phyloP scores from a whole-genome alignment of 108 stramenopile genomes.

The Hondaea fermentalgiana region DNA sequence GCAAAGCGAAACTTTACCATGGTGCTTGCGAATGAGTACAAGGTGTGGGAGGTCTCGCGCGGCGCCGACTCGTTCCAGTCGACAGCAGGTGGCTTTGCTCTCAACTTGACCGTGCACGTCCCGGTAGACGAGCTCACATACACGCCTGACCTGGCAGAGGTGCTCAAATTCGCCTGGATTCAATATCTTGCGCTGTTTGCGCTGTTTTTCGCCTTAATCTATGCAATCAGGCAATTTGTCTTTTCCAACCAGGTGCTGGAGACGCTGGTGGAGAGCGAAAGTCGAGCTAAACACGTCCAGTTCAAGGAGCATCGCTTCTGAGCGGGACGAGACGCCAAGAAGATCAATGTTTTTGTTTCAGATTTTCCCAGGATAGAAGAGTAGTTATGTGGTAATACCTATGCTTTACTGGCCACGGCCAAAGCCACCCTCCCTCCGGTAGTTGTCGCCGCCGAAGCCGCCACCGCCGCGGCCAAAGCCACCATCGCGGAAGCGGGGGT shows the following conservation, averaged over 20 bases:
- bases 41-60: background rate
- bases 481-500: background rate
- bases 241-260: background rate
- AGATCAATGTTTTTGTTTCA: background rate
- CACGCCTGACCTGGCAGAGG: background rate
- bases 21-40: background rate
- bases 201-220: background rate
- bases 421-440: slow-evolving; percentile 11
- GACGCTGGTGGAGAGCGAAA: background rate
- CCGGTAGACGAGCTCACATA: background rate
- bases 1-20: slow-evolving; percentile 11
- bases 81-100: background rate
- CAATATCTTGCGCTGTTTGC: background rate
- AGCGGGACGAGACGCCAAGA: background rate
- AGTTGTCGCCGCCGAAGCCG: slow-evolving; percentile 29
- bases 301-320: background rate
- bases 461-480: slow-evolving; percentile 45
- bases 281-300: background rate
- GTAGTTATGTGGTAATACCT: background rate
- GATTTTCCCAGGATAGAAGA: background rate
- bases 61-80: background rate
- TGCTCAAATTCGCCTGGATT: background rate
- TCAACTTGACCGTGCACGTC: background rate
- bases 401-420: background rate
- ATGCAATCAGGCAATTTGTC: background rate